These are phyloP conservation scores for Tothia fuscella DNA, from an alignment of 2,329 filamentous ascomycete species.

Conservation along the genomic window DNA sequence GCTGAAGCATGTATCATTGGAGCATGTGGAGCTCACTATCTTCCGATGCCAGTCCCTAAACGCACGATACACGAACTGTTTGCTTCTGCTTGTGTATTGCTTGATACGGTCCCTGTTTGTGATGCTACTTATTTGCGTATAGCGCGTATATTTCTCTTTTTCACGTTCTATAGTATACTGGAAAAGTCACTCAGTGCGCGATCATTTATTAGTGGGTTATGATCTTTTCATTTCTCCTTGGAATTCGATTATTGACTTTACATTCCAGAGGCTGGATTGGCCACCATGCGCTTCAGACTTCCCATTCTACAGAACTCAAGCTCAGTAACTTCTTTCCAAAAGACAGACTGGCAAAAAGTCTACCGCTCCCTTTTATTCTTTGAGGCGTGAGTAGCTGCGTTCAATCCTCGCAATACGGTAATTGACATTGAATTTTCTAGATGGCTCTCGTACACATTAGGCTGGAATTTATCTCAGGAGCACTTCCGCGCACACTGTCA, in stretches of 20 bases:
- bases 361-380: constrained; percentile 8
- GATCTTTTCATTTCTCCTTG: not conserved
- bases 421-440: not conserved
- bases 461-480: not conserved
- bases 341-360: constrained; percentile 8
- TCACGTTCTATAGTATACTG: not conserved
- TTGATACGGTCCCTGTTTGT: not conserved
- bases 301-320: not conserved
- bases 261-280: not conserved
- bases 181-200: constrained; percentile 4
- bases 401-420: not conserved
- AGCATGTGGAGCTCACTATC: constrained; percentile 12
- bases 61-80: constrained; percentile 2
- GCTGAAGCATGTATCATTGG: constrained; percentile 13
- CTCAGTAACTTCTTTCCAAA: no score
- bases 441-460: constrained; percentile 6
- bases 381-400: not conserved
- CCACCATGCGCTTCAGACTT: not conserved
- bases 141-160: constrained; percentile 5
- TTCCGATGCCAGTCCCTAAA: not conserved
- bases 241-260: not conserved
- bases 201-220: constrained; percentile 3
- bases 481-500: not conserved
- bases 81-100: not conserved
- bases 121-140: not conserved